A percentile compares a stretch with the other conserved stretches of the same genome.
Evolutionary conservation across 805 yeast genomes (phyloP).

Genomic region (Candida coleopterorum): DNA sequence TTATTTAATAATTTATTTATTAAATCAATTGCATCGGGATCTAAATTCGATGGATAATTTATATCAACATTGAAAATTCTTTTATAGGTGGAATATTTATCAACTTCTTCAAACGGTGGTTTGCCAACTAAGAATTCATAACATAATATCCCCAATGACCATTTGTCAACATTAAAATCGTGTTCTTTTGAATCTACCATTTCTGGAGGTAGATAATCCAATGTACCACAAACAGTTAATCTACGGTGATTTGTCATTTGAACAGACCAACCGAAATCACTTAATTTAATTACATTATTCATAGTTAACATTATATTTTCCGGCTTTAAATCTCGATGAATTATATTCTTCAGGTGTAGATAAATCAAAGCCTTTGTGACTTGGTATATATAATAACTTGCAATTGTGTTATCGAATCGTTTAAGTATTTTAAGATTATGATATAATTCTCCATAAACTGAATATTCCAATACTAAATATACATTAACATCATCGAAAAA

Average conservation of each 20-base stretch:
- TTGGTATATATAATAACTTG: conserved; percentile 77
- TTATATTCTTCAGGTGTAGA: conserved; percentile 72
- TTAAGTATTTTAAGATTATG: conserved; percentile 61
- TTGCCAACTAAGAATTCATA: conserved; percentile 83
- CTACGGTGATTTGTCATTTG: conserved; percentile 34
- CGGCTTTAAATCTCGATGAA: conserved; percentile 92
- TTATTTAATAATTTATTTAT: conserved; percentile 59
- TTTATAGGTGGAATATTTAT: conserved; percentile 72
- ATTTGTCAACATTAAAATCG: conserved; percentile 74
- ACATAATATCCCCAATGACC: conserved; percentile 88
- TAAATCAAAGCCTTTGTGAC: conserved; percentile 76
- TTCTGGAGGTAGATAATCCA: conserved; percentile 94
- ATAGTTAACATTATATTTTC: conserved; percentile 81
- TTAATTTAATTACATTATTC: conserved; percentile 72
- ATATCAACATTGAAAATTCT: conserved; percentile 77
- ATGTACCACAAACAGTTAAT: conserved; percentile 88
- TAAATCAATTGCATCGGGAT: conserved; percentile 72
- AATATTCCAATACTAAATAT: conserved; percentile 78
- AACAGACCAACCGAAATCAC: conserved; percentile 97
- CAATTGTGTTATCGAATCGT: conserved; percentile 66
- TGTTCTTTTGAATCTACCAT: conserved; percentile 83
- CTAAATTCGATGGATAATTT: conserved; percentile 64
- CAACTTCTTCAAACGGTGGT: conserved; percentile 88
- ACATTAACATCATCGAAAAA: conserved; percentile 79
- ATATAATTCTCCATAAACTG: conserved; percentile 83